Evolutionary conservation across 129 eudicot species (phyloP).

Genomic region (Chrysanthemum lavandulifolium): DNA sequence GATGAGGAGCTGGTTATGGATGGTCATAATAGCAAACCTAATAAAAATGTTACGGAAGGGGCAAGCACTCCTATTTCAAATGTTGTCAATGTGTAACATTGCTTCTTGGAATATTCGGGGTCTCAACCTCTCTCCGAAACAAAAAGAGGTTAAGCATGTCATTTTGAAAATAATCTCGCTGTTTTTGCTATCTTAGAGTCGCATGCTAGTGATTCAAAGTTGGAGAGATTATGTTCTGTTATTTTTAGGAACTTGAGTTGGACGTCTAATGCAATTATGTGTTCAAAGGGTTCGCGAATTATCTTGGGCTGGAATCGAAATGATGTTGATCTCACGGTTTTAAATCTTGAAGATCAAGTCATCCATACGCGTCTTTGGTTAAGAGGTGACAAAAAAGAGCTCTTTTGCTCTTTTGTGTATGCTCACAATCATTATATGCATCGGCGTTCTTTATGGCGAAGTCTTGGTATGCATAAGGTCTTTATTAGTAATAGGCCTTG

Average conservation of each 20-base stretch:
- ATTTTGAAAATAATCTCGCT: not conserved
- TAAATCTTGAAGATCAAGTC: not conserved
- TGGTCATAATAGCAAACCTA: too few species aligned
- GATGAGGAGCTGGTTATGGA: too few species aligned
- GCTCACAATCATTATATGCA: not conserved
- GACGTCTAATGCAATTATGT: not conserved
- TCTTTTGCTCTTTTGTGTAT: not conserved
- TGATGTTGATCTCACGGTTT: not conserved
- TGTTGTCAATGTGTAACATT: not conserved
- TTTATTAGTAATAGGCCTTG: not conserved
- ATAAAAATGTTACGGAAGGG: not conserved
- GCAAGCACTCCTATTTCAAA: not conserved
- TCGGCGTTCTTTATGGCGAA: not conserved
- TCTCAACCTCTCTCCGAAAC: not conserved
- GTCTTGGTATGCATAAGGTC: not conserved
- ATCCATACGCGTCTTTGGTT: not conserved
- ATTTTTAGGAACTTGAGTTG: not conserved
- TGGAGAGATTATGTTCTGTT: not conserved
- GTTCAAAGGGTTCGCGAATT: too few species aligned
- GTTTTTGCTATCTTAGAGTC: not conserved
- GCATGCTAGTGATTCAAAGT: not conserved
- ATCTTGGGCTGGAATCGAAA: too few species aligned
- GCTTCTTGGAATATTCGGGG: not conserved
- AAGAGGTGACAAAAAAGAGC: not conserved
- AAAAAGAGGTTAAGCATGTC: not conserved